A percentile compares a stretch with the other conserved stretches of the same genome.
These are phyloP conservation scores for Gardenia jasminoides DNA, from an alignment of 257 asterid genomes.

Conservation along the genomic window DNA sequence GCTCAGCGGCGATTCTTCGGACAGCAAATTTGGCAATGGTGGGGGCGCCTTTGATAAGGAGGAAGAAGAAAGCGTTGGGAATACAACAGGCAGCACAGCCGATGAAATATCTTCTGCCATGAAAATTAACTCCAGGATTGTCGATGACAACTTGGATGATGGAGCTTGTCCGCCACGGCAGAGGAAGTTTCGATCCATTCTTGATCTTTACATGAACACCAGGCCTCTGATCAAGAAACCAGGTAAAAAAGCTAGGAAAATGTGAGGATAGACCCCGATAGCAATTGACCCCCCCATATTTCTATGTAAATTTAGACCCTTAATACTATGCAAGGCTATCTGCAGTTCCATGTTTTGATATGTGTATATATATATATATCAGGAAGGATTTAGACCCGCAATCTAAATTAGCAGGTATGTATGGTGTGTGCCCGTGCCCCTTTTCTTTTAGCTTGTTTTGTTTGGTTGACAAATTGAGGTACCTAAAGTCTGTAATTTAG, in stretches of 20 bases:
- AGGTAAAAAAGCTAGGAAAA: conserved; percentile 22
- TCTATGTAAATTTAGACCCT: background rate
- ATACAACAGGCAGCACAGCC: conserved; percentile 17
- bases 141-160: conserved; percentile 19
- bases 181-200: conserved; percentile 49
- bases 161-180: conserved; percentile 27
- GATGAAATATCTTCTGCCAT: conserved; percentile 42
- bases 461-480: background rate
- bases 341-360: background rate
- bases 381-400: background rate
- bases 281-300: background rate
- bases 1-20: conserved; percentile 63
- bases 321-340: background rate
- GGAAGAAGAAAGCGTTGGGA: conserved; percentile 42
- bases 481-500: background rate
- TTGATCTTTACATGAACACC: conserved; percentile 41
- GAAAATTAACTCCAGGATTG: background rate
- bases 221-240: conserved; percentile 28
- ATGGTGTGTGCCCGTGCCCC: background rate
- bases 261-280: background rate
- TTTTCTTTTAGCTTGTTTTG: background rate
- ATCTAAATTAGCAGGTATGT: background rate
- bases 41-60: background rate
- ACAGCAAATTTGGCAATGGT: background rate
- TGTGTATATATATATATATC: background rate